Conservation (phyloP, 2,329 filamentous ascomycete species). For the Kalaharituber pfeilii region DNA sequence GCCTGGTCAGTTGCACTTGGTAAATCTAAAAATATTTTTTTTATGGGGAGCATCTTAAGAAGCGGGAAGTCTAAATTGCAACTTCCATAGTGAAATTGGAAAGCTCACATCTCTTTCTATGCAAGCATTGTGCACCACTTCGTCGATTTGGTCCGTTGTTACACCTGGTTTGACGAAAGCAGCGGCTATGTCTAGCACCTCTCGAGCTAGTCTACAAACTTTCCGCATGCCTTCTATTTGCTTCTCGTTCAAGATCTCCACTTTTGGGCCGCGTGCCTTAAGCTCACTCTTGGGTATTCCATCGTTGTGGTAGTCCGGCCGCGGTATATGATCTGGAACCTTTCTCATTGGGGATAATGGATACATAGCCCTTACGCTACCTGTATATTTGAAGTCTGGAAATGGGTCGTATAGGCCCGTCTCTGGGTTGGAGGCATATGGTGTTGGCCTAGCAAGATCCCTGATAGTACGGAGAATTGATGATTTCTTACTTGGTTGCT, state of each 20-base stretch:
- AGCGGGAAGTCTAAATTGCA: neutral
- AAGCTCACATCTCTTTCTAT: slow-evolving; percentile 67
- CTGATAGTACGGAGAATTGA: slow-evolving; percentile 55
- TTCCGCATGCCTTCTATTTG: slow-evolving; percentile 56
- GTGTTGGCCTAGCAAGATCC: slow-evolving; percentile 61
- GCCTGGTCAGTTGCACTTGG: too few species aligned
- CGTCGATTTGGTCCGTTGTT: slow-evolving; percentile 88
- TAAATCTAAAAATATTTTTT: neutral
- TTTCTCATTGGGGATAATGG: slow-evolving; percentile 55
- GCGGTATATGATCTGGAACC: slow-evolving; percentile 61
- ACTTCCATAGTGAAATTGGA: neutral
- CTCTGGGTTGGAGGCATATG: slow-evolving; percentile 46
- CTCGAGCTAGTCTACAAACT: slow-evolving; percentile 68
- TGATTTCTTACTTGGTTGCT: slow-evolving; percentile 55
- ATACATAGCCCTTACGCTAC: slow-evolving; percentile 69
- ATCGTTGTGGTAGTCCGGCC: slow-evolving; percentile 60
- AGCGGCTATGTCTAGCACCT: slow-evolving; percentile 84
- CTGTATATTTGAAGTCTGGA: slow-evolving; percentile 69
- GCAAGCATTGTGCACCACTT: slow-evolving; percentile 87
- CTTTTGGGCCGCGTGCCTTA: slow-evolving; percentile 26
- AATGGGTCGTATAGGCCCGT: slow-evolving; percentile 85
- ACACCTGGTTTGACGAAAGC: slow-evolving; percentile 73
- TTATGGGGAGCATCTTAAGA: neutral
- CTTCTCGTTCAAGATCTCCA: slow-evolving; percentile 19
- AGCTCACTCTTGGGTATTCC: slow-evolving; percentile 54